Conservation (phyloP, 1,284 basidiomycete species). For the Fomitopsis pinicola region DNA sequence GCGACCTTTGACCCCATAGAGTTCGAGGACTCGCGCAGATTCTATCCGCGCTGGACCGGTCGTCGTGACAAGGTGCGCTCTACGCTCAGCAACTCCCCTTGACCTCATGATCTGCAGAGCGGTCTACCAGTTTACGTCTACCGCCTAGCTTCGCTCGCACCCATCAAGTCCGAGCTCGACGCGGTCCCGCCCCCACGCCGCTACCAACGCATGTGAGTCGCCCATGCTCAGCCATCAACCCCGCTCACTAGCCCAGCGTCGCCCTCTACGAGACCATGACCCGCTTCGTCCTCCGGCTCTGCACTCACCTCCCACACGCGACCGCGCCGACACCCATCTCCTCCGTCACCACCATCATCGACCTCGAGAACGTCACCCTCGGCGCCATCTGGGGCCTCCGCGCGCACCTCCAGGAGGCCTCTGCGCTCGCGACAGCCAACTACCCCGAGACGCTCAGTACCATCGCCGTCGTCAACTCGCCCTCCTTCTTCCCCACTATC, state of each 20-base stretch:
- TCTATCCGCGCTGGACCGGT: conserved; percentile 79
- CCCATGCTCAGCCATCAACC: background rate
- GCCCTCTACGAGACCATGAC: conserved; percentile 65
- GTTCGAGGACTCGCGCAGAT: conserved; percentile 53
- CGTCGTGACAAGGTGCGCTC: conserved; percentile 56
- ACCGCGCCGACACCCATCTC: conserved; percentile 53
- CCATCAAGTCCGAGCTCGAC: conserved; percentile 57
- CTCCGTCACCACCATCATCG: conserved; percentile 69
- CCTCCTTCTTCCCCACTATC: conserved; percentile 70
- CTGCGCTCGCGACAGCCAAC: conserved; percentile 68
- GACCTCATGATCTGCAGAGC: conserved; percentile 33
- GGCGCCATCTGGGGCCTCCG: conserved; percentile 64
- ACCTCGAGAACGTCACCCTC: conserved; percentile 59
- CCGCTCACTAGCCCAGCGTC: conserved; percentile 29
- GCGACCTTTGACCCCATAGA: conserved; percentile 54
- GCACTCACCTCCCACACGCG: conserved; percentile 56
- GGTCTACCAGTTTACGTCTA: conserved; percentile 75
- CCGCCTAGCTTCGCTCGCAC: conserved; percentile 51
- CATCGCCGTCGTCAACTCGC: conserved; percentile 69
- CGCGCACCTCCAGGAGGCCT: conserved; percentile 68
- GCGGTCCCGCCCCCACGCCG: conserved; percentile 48
- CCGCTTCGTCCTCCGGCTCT: conserved; percentile 60
- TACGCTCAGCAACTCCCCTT: no score
- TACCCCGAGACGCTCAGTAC: conserved; percentile 72
- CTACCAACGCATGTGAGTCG: conserved; percentile 65